Percentiles rank a stretch among this genome's conserved stretches.
These are phyloP conservation scores for Aureoboletus auriporus DNA, from an alignment of 768 basidiomycete genomes.

Conservation along the genomic window DNA sequence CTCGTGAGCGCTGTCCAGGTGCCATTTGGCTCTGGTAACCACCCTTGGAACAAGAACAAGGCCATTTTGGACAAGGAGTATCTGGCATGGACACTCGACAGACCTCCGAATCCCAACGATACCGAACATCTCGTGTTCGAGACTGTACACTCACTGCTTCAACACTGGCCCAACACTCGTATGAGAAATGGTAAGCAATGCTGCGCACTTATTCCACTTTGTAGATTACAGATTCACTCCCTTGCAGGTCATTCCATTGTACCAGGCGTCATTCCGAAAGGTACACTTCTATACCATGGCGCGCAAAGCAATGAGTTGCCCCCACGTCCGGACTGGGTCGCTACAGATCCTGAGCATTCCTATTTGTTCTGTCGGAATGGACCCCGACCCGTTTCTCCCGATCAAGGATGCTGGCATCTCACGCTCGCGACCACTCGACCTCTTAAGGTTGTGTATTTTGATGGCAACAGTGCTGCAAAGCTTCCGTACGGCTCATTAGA, in stretches of 20 bases:
- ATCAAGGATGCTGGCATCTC: slow-evolving; percentile 27
- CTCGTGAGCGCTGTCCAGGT: neutral
- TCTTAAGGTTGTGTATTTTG: slow-evolving; percentile 32
- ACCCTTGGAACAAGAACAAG: neutral
- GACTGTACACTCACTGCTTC: slow-evolving; percentile 31
- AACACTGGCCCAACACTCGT: slow-evolving; percentile 37
- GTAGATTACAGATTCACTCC: neutral
- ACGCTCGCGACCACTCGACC: slow-evolving; percentile 26
- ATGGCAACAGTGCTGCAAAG: slow-evolving; percentile 31
- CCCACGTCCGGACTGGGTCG: slow-evolving; percentile 25
- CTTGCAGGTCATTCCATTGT: slow-evolving; percentile 27
- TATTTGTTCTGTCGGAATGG: slow-evolving; percentile 33
- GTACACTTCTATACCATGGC: slow-evolving; percentile 32
- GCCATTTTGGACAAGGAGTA: neutral
- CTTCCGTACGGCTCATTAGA: slow-evolving; percentile 31
- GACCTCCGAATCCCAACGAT: slow-evolving; percentile 18
- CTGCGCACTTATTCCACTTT: neutral
- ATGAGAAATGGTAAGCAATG: slow-evolving; percentile 30
- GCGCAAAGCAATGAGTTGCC: slow-evolving; percentile 18
- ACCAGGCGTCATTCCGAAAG: slow-evolving; percentile 28
- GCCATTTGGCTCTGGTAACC: neutral
- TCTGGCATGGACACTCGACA: slow-evolving; percentile 18
- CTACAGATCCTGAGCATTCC: slow-evolving; percentile 30
- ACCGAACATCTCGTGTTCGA: slow-evolving; percentile 35
- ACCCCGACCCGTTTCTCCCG: neutral